Base-by-base conservation (phyloP, 768 basidiomycete species). In the Leccinellum albellum region DNA sequence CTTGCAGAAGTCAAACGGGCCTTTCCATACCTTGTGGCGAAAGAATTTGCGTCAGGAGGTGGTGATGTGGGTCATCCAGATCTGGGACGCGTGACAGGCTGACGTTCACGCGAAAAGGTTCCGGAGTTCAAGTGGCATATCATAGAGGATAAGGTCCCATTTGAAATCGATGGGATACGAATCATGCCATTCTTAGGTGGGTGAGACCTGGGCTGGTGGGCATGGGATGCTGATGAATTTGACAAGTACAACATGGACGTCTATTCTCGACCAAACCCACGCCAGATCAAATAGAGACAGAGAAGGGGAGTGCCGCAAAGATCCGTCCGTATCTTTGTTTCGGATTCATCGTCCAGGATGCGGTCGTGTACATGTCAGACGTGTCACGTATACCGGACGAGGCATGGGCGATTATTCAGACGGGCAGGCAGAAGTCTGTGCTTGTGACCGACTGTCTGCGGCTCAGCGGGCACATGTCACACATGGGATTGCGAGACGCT, bases 81-180 rank as follows among this genome's bases (percentile, higher is more conserved):
- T 4, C 24, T 32, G 47, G n/a, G 29, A 48, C 15, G 45, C 32
- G 31, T 14, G 24, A 24, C 47, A 33, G 24, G 23, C 44, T 66
- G 31, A 61, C 37, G 3, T 28, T 26, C 47, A 40, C 28, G 45
- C 62, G 48, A 37, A 37, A 58, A 93, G 86, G 85, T 94, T 13
- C 92, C 92, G 6, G 84, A 88, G 59, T 87, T 94, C 66, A 79
- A 80, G 64, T 94, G 88, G 87, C 87, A 90, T 62, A 82, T 94
- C 51, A 85, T 94, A 61, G 80, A 85, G 44, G 84, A 91, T 60
- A 78, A 78, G 17, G 76, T 79, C 24, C 79, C 84, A 2, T 89
- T 94, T 60, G 82, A 86, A 54, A 82, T 94, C 24, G 78, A 75
- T 3, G 85, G 83, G 4, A 79, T 91, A 57, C 63, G 72, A 50